Evolutionary conservation across 768 basidiomycete genomes (phyloP).

Genomic region (Psilocybe cyanescens): DNA sequence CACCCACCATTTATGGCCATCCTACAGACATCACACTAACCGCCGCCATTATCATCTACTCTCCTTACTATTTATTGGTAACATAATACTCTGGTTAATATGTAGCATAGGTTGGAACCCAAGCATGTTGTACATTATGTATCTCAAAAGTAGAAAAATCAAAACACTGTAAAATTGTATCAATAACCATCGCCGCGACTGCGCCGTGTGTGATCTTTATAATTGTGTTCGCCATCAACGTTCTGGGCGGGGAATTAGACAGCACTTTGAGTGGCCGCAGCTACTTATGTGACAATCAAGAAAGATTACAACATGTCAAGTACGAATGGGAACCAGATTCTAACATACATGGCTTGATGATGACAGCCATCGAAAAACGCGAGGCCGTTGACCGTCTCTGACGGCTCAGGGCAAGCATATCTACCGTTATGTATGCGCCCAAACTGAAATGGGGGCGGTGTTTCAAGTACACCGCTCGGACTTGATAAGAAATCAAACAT

Average conservation of each 20-base stretch:
- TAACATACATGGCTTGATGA: background rate
- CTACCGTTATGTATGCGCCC: background rate
- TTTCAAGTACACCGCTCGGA: background rate
- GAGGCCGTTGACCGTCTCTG: background rate
- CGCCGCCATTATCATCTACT: background rate
- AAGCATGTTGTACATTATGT: background rate
- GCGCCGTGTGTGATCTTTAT: background rate
- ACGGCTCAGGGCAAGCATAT: background rate
- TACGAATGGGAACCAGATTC: background rate
- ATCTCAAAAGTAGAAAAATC: background rate
- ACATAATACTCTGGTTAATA: background rate
- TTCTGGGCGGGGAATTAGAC: background rate
- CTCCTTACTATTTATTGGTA: background rate
- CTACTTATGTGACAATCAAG: background rate
- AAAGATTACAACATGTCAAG: background rate
- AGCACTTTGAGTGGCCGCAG: background rate
- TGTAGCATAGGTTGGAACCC: background rate
- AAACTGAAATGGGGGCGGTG: background rate
- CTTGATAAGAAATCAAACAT: background rate
- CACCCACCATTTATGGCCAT: conserved; percentile 73
- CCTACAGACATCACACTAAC: conserved; percentile 42
- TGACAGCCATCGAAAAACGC: background rate
- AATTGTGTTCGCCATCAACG: background rate
- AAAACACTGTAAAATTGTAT: background rate
- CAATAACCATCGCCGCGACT: background rate